Base-by-base conservation (phyloP, 1,139 yeast species). In the Meyerozyma smithsonii region DNA sequence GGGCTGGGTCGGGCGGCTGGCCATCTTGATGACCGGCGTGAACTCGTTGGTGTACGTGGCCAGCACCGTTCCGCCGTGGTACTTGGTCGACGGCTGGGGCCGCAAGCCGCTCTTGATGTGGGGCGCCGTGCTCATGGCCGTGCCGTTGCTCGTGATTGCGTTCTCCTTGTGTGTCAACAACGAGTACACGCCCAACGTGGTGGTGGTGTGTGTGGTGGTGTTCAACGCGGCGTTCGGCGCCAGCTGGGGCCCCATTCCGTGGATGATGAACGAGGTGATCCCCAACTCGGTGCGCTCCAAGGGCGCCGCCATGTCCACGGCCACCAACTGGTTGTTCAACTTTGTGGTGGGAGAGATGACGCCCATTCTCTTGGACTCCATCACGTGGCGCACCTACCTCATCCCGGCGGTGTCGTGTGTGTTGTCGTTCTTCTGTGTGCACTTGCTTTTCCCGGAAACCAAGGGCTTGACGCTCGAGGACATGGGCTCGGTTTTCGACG, bases 221-320 rank as follows among this genome's bases (percentile, higher is more conserved):
- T 84, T 82, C 64, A 90, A 88, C 54, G 87, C 95, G 0, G 85
- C 86, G 24, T 88, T 88, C 62, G 96, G 96, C 8, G 81, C 81
- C 51, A 76, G 85, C 41, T 88, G 96, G 95, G 96, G 96, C 8
- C 97, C 97, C 3, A 82, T 90, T 44, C 96, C 96, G 6, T 89
- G 97, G 97, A 72, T 90, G 51, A 83, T 87, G 64, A 88, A 89
- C 36, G 97, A 89, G 64, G 90, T 90, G 40, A 74, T 90, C 43
- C 97, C 97, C 0, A 76, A 86, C 45, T 71, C 82, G 18, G 89
- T 89, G n/a, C 76, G 97, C 44, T 89, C 96, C 6, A 86, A 89
- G 54, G 96, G 96, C 38, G 95, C 96, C 0, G 88, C 96, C 1
- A 66, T 88, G 47, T 83, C 96, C 0, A 89, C 96, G 0, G 96